Percentiles rank a stretch among this genome's conserved stretches.
Evolutionary conservation across 805 yeast genomes (phyloP).

Genomic region (Wickerhamiella galacta): DNA sequence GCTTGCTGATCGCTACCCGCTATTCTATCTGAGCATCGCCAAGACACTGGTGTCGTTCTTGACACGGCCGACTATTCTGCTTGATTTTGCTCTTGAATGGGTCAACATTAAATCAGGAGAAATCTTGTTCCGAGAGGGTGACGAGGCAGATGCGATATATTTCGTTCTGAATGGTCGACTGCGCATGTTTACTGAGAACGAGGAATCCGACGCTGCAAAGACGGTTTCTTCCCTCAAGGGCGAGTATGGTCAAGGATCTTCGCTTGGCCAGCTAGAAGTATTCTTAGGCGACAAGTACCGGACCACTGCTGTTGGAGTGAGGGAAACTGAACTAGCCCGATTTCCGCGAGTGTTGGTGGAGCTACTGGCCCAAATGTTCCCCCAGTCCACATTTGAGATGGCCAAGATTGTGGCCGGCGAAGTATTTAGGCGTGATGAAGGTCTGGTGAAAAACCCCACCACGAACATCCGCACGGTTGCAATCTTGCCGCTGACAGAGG

Average conservation of each 20-base stretch:
- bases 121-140: constrained; percentile 63
- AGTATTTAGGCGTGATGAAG: constrained; percentile 11
- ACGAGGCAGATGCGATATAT: constrained; percentile 78
- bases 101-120: constrained; percentile 79
- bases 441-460: not conserved
- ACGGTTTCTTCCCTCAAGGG: constrained; percentile 30
- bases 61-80: constrained; percentile 47
- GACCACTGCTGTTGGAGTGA: constrained; percentile 56
- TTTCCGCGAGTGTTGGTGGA: constrained; percentile 85
- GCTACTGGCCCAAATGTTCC: constrained; percentile 64
- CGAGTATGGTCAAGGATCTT: constrained; percentile 87
- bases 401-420: constrained; percentile 63
- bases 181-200: constrained; percentile 33
- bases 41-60: constrained; percentile 49
- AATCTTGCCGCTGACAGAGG: constrained; percentile 59
- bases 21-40: constrained; percentile 63
- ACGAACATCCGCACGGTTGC: constrained; percentile 62
- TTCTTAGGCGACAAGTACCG: constrained; percentile 52
- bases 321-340: constrained; percentile 88
- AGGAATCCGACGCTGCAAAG: constrained; percentile 5
- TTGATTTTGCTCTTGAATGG: constrained; percentile 93
- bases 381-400: constrained; percentile 79
- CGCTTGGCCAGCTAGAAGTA: constrained; percentile 90
- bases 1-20: constrained; percentile 58
- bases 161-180: constrained; percentile 79